Evolutionary conservation across 192 early-diverging fungal species (phyloP).

Genomic region (Coemansia sp.): DNA sequence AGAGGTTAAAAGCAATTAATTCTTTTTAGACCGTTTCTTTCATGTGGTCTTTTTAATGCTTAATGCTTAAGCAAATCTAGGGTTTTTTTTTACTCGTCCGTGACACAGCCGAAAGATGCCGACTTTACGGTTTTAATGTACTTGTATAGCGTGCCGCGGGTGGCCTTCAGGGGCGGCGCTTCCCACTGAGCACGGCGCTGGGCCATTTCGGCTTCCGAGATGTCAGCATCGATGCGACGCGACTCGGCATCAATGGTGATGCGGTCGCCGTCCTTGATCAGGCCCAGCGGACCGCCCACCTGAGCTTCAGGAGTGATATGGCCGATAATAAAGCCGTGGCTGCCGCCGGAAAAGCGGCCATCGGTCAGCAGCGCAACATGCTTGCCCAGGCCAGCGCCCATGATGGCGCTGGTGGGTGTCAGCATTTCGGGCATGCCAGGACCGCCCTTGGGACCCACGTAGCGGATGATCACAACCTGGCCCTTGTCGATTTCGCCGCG

Average conservation of each 20-base stretch:
- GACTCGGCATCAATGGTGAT: constrained; percentile 85
- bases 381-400: constrained; percentile 98
- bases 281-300: constrained; percentile 91
- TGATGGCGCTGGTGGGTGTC: constrained; percentile 95
- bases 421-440: constrained; percentile 99
- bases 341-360: constrained; percentile 97
- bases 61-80: no score
- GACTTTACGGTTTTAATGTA: constrained; percentile 86
- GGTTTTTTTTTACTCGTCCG: constrained; percentile 67
- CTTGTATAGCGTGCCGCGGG: constrained; percentile 85
- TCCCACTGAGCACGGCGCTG: constrained; percentile 70
- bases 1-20: no score
- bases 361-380: constrained; percentile 97
- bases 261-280: constrained; percentile 85
- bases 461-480: constrained; percentile 90
- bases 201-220: constrained; percentile 75
- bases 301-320: constrained; percentile 99
- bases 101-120: constrained; percentile 81
- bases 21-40: no score
- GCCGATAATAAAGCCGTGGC: constrained; percentile 98
- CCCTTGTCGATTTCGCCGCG: constrained; percentile 86
- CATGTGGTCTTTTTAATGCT: no score
- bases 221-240: constrained; percentile 72
- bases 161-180: constrained; percentile 86
- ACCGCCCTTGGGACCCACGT: constrained; percentile 97